These are phyloP conservation scores for Naganishia cerealis DNA, from an alignment of 1,284 basidiomycete species.

Conservation along the genomic window DNA sequence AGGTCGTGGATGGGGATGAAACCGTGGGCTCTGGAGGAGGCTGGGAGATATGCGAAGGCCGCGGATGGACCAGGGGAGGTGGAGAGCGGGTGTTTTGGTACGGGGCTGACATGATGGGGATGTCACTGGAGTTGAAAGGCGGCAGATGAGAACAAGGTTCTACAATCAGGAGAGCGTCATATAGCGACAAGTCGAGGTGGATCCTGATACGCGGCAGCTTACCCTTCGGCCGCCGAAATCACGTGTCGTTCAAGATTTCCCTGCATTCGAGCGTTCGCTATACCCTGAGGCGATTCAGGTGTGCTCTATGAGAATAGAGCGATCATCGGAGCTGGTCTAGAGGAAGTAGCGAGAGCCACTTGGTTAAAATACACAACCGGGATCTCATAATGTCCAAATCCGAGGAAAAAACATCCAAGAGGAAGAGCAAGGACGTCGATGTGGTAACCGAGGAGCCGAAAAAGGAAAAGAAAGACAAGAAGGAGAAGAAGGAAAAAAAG, in stretches of 20 bases:
- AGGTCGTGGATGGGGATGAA: slow-evolving; percentile 62
- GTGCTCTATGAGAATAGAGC: background rate
- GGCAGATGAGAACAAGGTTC: background rate
- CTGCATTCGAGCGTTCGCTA: slow-evolving; percentile 1
- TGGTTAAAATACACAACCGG: background rate
- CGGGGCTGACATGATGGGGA: slow-evolving; percentile 40
- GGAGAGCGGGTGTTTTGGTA: slow-evolving; percentile 62
- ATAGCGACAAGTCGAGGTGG: slow-evolving; percentile 3
- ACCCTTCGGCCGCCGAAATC: slow-evolving; percentile 11
- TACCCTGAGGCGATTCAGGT: slow-evolving; percentile 5
- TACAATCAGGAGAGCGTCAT: background rate
- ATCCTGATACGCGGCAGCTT: background rate
- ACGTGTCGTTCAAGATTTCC: slow-evolving; percentile 23
- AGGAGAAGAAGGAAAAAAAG: slow-evolving; percentile 20
- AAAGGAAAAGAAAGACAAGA: slow-evolving; percentile 18
- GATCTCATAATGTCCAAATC: slow-evolving; percentile 38
- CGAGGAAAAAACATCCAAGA: slow-evolving; percentile 21
- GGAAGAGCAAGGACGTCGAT: slow-evolving; percentile 16
- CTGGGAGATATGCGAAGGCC: slow-evolving; percentile 83
- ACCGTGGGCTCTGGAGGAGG: slow-evolving; percentile 76
- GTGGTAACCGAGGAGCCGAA: slow-evolving; percentile 5
- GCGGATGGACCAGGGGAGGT: slow-evolving; percentile 80
- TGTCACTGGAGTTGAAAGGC: background rate
- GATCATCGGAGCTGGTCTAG: background rate
- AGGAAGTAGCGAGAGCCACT: background rate